Conservation (phyloP, 345 rosid genomes). For the Balakata baccata region DNA sequence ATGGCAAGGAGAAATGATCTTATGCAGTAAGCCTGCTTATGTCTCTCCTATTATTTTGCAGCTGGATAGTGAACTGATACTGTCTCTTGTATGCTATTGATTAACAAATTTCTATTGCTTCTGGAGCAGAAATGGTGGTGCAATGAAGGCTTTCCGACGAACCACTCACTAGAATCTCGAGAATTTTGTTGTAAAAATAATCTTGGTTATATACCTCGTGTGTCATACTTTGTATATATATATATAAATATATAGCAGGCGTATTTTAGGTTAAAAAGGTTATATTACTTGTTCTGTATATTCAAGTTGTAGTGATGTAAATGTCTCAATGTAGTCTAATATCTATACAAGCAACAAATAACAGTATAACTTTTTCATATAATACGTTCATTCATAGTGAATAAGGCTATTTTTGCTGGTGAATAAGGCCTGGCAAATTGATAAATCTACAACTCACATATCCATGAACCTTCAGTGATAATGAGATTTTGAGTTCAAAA, state of each 20-base stretch:
- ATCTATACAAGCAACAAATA: not conserved
- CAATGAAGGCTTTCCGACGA: not conserved
- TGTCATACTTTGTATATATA: not conserved
- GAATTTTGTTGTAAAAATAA: constrained; percentile 26
- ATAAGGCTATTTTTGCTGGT: too few species aligned
- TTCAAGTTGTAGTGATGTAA: constrained; percentile 30
- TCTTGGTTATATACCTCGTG: constrained; percentile 8
- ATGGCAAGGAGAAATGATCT: not conserved
- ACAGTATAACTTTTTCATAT: not conserved
- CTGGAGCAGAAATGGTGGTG: constrained; percentile 13
- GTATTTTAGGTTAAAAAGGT: not conserved
- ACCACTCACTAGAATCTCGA: constrained; percentile 7
- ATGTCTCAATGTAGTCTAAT: constrained; percentile 14
- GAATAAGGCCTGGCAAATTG: too few species aligned
- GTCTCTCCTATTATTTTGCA: not conserved
- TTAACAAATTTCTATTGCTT: constrained; percentile 3
- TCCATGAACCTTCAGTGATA: too few species aligned
- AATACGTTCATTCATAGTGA: too few species aligned
- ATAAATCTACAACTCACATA: too few species aligned
- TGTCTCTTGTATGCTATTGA: not conserved
- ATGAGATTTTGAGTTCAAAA: too few species aligned
- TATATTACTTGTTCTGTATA: constrained; percentile 19
- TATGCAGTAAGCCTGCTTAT: constrained; percentile 5
- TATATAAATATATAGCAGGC: too few species aligned
- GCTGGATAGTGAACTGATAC: not conserved